These are phyloP conservation scores for Penicillium arizonense DNA, from an alignment of 495 filamentous ascomycete species.

Conservation along the genomic window DNA sequence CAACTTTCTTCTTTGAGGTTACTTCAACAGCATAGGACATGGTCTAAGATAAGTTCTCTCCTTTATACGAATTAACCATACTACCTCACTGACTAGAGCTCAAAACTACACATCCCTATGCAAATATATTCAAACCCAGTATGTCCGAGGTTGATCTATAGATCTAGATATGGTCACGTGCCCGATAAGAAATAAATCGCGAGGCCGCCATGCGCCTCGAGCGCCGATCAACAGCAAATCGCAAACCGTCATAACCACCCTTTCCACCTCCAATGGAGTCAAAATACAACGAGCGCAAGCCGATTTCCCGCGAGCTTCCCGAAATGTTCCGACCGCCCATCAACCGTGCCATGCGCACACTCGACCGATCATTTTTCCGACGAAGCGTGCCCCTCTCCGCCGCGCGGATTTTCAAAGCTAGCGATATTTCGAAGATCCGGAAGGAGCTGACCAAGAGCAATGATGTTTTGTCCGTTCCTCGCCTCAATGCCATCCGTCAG, in stretches of 20 bases:
- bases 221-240: constrained; percentile 4
- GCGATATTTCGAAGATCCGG: constrained; percentile 66
- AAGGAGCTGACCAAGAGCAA: constrained; percentile 53
- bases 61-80: too few relatives aligned
- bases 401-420: constrained; percentile 70
- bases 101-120: too few relatives aligned
- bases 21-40: too few relatives aligned
- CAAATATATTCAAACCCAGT: too few relatives aligned
- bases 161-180: constrained; percentile 43
- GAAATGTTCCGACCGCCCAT: constrained; percentile 78
- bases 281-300: constrained; percentile 13
- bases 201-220: constrained; percentile 11
- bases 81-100: too few relatives aligned
- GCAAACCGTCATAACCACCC: neutral
- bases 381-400: constrained; percentile 73
- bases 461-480: constrained; percentile 61
- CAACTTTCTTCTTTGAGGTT: too few relatives aligned
- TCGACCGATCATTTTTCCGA: constrained; percentile 82
- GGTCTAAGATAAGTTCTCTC: too few relatives aligned
- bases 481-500: constrained; percentile 55
- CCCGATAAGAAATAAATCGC: constrained; percentile 20
- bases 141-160: neutral
- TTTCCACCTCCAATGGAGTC: constrained; percentile 30
- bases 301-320: constrained; percentile 28
- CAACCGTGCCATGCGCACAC: constrained; percentile 70